Conservation (phyloP, 164 flowering plant species). For the Paratinospora sagittata region DNA sequence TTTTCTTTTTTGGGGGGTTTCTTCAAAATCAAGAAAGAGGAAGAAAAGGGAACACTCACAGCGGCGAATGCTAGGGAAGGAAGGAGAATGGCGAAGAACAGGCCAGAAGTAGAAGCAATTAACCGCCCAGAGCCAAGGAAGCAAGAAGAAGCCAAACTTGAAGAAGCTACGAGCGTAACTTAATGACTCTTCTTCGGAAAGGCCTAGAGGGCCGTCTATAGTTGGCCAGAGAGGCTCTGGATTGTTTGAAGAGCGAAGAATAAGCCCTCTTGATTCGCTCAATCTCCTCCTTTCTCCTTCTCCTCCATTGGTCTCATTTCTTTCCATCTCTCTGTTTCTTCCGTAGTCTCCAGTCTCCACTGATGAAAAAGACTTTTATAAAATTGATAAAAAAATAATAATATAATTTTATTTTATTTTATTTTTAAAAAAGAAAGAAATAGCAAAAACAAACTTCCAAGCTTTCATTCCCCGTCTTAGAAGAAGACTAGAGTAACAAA, state of each 20-base stretch:
- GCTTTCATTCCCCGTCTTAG: too few species aligned
- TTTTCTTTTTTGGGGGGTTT: too few species aligned
- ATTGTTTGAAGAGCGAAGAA: slow-evolving; percentile 4
- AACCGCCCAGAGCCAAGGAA: slow-evolving; percentile 88
- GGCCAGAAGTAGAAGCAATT: slow-evolving; percentile 98
- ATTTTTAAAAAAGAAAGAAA: too few species aligned
- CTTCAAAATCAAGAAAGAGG: slow-evolving; percentile 2
- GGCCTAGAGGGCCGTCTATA: slow-evolving; percentile 75
- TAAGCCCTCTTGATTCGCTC: slow-evolving; percentile 11
- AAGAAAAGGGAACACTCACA: slow-evolving; percentile 38
- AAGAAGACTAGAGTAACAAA: too few species aligned
- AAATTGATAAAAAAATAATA: too few species aligned
- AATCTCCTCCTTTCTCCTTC: slow-evolving; percentile 13
- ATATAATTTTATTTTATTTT: too few species aligned
- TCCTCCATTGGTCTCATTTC: too few species aligned
- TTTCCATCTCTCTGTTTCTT: too few species aligned
- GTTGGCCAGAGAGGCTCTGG: slow-evolving; percentile 62
- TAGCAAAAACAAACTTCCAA: too few species aligned
- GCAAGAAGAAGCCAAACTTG: slow-evolving; percentile 65
- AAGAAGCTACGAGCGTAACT: slow-evolving; percentile 64
- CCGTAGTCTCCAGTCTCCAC: too few species aligned
- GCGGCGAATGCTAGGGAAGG: slow-evolving; percentile 62
- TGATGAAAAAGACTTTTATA: too few species aligned
- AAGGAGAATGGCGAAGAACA: slow-evolving; percentile 54
- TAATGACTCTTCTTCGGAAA: slow-evolving; percentile 65